These are phyloP conservation scores for Gnetum montanum DNA, from an alignment of 75 land plant genomes.

Conservation along the genomic window DNA sequence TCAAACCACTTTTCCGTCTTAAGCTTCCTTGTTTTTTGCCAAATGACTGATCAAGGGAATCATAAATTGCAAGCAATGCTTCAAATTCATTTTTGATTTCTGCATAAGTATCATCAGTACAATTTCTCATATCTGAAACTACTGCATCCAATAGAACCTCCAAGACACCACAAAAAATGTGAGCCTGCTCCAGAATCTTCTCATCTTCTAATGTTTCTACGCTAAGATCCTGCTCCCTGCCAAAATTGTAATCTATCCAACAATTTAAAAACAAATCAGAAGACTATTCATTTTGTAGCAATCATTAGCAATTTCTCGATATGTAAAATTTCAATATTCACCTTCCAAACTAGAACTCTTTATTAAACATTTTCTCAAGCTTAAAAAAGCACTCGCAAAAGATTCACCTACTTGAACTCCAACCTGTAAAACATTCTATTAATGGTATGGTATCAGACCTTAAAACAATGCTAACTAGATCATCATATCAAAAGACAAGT, in stretches of 20 bases:
- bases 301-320: too few species aligned
- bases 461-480: too few species aligned
- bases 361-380: slow-evolving; percentile 37
- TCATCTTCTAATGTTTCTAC: slow-evolving; percentile 32
- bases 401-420: slow-evolving; percentile 28
- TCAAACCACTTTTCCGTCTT: slow-evolving; percentile 9
- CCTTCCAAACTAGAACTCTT: slow-evolving; percentile 40
- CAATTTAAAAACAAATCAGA: too few species aligned
- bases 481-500: not conserved
- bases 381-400: slow-evolving; percentile 48
- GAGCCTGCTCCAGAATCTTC: slow-evolving; percentile 24
- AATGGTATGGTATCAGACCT: not conserved
- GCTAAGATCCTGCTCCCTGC: slow-evolving; percentile 22
- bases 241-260: slow-evolving; percentile 35
- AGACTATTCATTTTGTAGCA: too few species aligned
- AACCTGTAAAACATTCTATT: slow-evolving; percentile 26
- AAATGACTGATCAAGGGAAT: slow-evolving; percentile 29
- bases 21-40: slow-evolving; percentile 12
- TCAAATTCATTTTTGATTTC: slow-evolving; percentile 45
- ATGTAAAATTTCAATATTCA: slow-evolving; percentile 9
- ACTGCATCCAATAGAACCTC: slow-evolving; percentile 63
- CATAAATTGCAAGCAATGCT: slow-evolving; percentile 27
- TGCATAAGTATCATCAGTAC: slow-evolving; percentile 14
- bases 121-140: slow-evolving; percentile 41
- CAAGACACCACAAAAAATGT: slow-evolving; percentile 47